Evolutionary conservation across 1,284 basidiomycete genomes (phyloP).

Genomic region (Moniliella sp.): DNA sequence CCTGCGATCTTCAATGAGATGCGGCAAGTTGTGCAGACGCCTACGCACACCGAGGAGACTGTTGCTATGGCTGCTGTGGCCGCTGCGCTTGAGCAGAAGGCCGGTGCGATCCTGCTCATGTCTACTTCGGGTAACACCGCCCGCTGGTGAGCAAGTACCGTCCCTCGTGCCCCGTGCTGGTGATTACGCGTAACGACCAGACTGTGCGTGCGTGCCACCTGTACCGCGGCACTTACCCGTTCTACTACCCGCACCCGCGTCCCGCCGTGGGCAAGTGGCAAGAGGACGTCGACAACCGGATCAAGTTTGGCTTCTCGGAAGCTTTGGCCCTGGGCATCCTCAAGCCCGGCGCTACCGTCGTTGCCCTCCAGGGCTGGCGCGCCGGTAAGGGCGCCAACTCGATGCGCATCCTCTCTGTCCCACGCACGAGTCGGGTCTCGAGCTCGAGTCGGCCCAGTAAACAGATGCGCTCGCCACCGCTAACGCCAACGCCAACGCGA

Average conservation of each 20-base stretch:
- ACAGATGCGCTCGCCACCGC: too few species aligned
- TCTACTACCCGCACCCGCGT: slow-evolving; percentile 81
- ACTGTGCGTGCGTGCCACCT: slow-evolving; percentile 89
- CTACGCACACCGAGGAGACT: slow-evolving; percentile 30
- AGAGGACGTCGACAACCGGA: slow-evolving; percentile 61
- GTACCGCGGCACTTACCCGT: slow-evolving; percentile 87
- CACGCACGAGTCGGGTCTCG: too few species aligned
- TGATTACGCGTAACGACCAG: slow-evolving; percentile 78
- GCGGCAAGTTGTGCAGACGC: slow-evolving; percentile 32
- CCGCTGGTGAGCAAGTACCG: slow-evolving; percentile 84
- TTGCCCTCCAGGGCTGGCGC: slow-evolving; percentile 96
- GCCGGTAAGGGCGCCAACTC: slow-evolving; percentile 65
- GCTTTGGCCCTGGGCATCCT: slow-evolving; percentile 73
- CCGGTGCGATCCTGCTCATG: slow-evolving; percentile 57
- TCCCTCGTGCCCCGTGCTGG: slow-evolving; percentile 65
- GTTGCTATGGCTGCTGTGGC: slow-evolving; percentile 30
- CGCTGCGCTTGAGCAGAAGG: slow-evolving; percentile 30
- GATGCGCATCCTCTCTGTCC: slow-evolving; percentile 19
- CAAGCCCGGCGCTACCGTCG: slow-evolving; percentile 65
- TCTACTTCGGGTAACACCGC: slow-evolving; percentile 84
- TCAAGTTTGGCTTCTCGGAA: slow-evolving; percentile 57
- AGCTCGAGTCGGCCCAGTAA: too few species aligned
- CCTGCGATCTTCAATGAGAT: slow-evolving; percentile 37
- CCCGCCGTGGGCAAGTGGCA: slow-evolving; percentile 76
- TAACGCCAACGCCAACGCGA: too few species aligned